phyloP scores from a whole-genome alignment of 306 rosid species.

The Luffa acutangula region DNA sequence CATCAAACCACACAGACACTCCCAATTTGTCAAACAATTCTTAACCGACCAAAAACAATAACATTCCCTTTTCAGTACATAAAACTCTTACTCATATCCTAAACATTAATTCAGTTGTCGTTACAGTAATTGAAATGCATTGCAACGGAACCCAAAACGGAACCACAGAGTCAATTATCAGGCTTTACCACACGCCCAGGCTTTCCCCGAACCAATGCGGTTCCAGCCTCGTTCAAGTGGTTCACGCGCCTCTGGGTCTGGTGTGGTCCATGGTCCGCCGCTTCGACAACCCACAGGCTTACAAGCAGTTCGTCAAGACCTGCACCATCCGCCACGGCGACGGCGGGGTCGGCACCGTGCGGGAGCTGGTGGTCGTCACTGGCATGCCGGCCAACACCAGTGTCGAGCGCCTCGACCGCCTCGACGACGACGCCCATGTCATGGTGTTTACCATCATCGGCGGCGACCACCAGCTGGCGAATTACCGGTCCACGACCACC shows the following conservation, averaged over 20 bases:
- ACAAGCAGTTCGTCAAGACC: slow-evolving; percentile 38
- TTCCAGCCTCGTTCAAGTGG: slow-evolving; percentile 31
- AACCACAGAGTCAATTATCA: slow-evolving; percentile 13
- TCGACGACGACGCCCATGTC: slow-evolving; percentile 40
- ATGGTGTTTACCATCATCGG: slow-evolving; percentile 47
- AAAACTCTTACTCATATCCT: background rate
- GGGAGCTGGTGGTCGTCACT: slow-evolving; percentile 29
- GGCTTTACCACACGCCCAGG: slow-evolving; percentile 20
- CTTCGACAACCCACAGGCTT: slow-evolving; percentile 44
- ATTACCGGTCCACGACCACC: slow-evolving; percentile 42
- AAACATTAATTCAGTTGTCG: background rate
- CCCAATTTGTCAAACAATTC: background rate
- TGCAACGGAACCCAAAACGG: background rate
- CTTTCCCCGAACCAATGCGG: slow-evolving; percentile 42
- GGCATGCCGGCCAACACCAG: slow-evolving; percentile 48
- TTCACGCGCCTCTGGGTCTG: slow-evolving; percentile 38
- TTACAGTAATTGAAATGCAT: background rate
- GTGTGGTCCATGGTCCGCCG: slow-evolving; percentile 58
- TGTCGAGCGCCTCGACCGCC: slow-evolving; percentile 40
- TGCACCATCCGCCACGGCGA: slow-evolving; percentile 34
- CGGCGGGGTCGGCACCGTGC: slow-evolving; percentile 45
- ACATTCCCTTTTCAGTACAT: background rate
- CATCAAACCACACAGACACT: background rate
- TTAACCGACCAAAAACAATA: background rate
- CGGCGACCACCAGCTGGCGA: slow-evolving; percentile 51